Base-by-base conservation (phyloP, 768 basidiomycete species). In the Sarcomyxa edulis region DNA sequence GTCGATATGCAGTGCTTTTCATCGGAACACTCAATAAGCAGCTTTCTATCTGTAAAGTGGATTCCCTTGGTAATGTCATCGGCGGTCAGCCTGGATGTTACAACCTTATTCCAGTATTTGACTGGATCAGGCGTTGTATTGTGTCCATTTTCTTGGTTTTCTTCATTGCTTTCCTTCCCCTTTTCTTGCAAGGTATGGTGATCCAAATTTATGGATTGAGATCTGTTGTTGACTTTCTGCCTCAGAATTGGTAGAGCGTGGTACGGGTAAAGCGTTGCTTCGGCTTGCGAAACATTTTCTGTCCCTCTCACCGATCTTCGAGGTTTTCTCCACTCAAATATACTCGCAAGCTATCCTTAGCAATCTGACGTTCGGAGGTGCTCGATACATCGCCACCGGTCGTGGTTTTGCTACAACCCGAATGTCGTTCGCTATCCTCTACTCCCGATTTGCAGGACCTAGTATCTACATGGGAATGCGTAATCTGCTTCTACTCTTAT, bases 391-490 rank as follows among this genome's bases (percentile, higher is more conserved):
- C 48, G 96, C 96, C 31, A 99, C 96, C 29, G 96, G 96, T 43
- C 90, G 96, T 69, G 96, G 96, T 36, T 99, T 99, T 60, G 96
- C 95, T 19, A 99, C 96, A 8, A 94, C 89, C 26, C 82, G 96
- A 23, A 88, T 97, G 46, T 90, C 83, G 20, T 99, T 99, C 74
- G 84, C 83, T 52, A 95, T 97, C 52, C 77, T 98, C 19, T 99
- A 97, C 65, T 97, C 96, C 14, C 86, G 96, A 37, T 99, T 99
- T 64, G 96, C 96, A 30, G 96, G 96, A 12, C 95, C 96, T n/a
- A 94, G 91, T 52, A 97, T 99, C 59, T 99, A 99, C 70, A 81
- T 97, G 74, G 95, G 95, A 47, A 90, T 98, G 82, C 76, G 96
- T 47, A 95, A 94, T 48, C 69, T 97, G 15, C 67, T 97, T 19